Evolutionary conservation across 352 stramenopile genomes (phyloP), one percentile per base, ranked within the genome.

Genomic region (Globisporangium camurandrum): DNA sequence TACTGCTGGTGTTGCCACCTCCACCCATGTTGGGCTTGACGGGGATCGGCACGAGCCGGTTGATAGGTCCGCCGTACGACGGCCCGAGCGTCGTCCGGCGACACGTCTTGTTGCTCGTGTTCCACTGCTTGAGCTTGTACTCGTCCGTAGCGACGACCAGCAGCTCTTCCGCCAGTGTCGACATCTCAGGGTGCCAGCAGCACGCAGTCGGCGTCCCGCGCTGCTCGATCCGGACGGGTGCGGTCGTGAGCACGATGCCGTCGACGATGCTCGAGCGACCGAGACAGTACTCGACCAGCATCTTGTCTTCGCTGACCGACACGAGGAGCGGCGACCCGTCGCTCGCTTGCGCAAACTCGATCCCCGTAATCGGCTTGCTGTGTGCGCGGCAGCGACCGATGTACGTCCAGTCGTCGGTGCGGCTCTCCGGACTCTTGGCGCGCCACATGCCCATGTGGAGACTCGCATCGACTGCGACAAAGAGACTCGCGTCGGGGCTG

Each of bases 61-160:
- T 95, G 57, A 97, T 85, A 4, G 91, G 88, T 0, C 86, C 83
- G 20, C 88, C 90, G 52, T 94, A 97, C 3, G 81, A 95, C 7
- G 92, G 92, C 0, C 84, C 84, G 9, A 97, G 69, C 22, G 78
- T 87, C 0, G 90, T 98, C 62, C 87, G 87, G 9, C 91, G 76
- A 54, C 87, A 97, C 10, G 75, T 87, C 47, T 95, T 94, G 59
- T 91, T 96, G 62, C 88, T 82, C 38, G 75, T 71, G 56, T 95
- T 95, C 84, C 87, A 97, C 42, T 95, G 68, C 67, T 96, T 97
- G 43, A 98, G 54, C 64, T 98, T 98, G 66, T 95, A 97, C 52
- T 97, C 92, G 39, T 89, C 74, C 61, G 95, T 97, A 2, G 84
- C 89, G 26, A 93, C 81, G 22, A 96, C 71, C 2, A 97, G 51